phyloP scores from a whole-genome alignment of 257 asterid genomes.

The Fraxinus pennsylvanica region DNA sequence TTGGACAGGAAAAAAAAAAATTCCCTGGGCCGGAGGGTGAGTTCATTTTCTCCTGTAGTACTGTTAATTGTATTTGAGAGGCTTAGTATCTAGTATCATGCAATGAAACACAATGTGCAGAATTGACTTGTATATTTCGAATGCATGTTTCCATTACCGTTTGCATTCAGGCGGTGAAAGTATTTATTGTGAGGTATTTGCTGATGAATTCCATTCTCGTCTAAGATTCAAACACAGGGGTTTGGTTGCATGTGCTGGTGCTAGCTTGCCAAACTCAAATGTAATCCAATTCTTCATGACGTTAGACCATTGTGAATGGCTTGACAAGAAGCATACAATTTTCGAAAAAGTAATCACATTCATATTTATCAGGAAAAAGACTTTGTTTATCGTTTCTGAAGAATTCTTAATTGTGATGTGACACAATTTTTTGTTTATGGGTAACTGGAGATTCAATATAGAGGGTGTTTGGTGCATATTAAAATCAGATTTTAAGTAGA shows the following conservation, averaged over 20 bases:
- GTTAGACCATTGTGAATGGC: constrained; percentile 81
- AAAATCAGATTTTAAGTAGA: no score
- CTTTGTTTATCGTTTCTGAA: neutral
- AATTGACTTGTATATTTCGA: neutral
- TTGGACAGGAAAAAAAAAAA: neutral
- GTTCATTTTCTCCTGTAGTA: neutral
- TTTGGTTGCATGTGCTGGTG: constrained; percentile 93
- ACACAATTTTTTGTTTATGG: constrained; percentile 37
- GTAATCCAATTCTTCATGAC: constrained; percentile 91
- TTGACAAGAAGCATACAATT: constrained; percentile 90
- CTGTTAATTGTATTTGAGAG: neutral
- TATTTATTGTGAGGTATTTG: constrained; percentile 79
- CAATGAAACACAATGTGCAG: neutral
- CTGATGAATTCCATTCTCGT: constrained; percentile 93
- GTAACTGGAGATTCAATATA: constrained; percentile 89
- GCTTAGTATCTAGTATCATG: neutral
- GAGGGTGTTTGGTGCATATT: constrained; percentile 9
- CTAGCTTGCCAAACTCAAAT: constrained; percentile 79
- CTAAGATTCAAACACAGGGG: constrained; percentile 96
- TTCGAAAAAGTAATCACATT: constrained; percentile 73
- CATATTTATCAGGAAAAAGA: neutral
- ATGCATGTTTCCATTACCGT: constrained; percentile 11
- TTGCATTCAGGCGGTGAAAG: constrained; percentile 82
- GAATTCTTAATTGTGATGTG: constrained; percentile 18
- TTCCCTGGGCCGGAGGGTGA: neutral